phyloP scores from a whole-genome alignment of 2,329 filamentous ascomycete genomes.

The Ilyonectria mors-panacis region DNA sequence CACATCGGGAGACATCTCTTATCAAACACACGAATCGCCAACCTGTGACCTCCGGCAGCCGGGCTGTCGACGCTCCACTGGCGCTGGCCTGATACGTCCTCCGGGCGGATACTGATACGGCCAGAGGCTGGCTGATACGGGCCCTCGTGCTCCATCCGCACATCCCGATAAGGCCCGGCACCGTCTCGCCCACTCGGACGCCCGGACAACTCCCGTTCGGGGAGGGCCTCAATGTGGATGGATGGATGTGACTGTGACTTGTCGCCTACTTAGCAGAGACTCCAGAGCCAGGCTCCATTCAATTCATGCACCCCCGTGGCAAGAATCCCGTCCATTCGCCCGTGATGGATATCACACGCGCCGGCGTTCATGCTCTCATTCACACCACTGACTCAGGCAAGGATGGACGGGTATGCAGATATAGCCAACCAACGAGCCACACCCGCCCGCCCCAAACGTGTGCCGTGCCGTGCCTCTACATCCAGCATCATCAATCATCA shows the following conservation, averaged over 20 bases:
- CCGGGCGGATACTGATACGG: not conserved
- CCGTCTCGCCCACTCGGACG: constrained; percentile 29
- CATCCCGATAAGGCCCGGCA: constrained; percentile 35
- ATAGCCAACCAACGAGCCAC: constrained; percentile 1
- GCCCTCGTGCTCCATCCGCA: constrained; percentile 20
- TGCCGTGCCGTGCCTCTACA: constrained; percentile 11
- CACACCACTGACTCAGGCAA: not conserved
- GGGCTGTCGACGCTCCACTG: not conserved
- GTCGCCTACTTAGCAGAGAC: not conserved
- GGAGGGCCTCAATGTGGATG: not conserved
- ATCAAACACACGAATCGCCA: not conserved
- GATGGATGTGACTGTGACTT: not conserved
- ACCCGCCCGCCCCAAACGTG: not conserved
- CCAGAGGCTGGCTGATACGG: constrained; percentile 5
- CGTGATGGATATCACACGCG: not conserved
- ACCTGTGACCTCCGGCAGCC: not conserved
- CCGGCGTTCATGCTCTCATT: constrained; percentile 4
- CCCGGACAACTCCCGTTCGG: constrained; percentile 7
- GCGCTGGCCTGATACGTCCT: constrained; percentile 7
- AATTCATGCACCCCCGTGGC: not conserved
- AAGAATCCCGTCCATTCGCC: not conserved
- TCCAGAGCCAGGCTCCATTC: not conserved
- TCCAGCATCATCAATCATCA: not conserved
- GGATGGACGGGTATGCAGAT: not conserved
- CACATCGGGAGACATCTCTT: not conserved